Evolutionary conservation across 106 monocot genomes (phyloP).

Genomic region (Vanilla planifolia): DNA sequence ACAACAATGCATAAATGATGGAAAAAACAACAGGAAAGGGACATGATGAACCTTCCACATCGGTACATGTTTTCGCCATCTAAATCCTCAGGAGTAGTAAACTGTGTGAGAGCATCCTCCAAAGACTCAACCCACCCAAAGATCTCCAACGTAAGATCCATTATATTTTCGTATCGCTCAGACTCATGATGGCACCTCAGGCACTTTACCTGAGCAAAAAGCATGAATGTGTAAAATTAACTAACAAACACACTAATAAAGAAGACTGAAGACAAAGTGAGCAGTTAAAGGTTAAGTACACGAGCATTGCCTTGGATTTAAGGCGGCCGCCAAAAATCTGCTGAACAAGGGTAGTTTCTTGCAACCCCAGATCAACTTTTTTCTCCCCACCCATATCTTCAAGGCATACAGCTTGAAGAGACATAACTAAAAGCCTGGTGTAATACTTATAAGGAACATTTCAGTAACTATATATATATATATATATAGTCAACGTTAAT

Average conservation of each 20-base stretch:
- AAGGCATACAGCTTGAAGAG: constrained; percentile 90
- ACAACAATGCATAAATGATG: not conserved
- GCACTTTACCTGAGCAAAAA: constrained; percentile 71
- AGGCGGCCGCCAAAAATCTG: constrained; percentile 96
- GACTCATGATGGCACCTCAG: constrained; percentile 84
- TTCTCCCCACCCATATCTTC: constrained; percentile 80
- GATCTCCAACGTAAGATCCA: constrained; percentile 98
- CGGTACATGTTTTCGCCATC: constrained; percentile 99
- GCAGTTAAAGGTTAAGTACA: not conserved
- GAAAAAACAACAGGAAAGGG: not conserved
- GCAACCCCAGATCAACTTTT: constrained; percentile 60
- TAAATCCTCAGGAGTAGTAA: constrained; percentile 93
- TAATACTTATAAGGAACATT: not conserved
- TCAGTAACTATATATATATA: not conserved
- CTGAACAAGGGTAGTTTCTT: constrained; percentile 93
- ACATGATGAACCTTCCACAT: constrained; percentile 75
- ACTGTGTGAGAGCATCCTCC: constrained; percentile 92
- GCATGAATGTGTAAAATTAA: not conserved
- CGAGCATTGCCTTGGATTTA: constrained; percentile 62
- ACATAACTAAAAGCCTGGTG: constrained; percentile 77
- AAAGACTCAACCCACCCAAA: constrained; percentile 96
- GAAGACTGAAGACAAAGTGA: not conserved
- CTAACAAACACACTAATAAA: constrained; percentile 3
- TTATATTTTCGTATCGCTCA: constrained; percentile 87
- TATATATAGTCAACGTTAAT: no score